phyloP scores from a whole-genome alignment of 768 basidiomycete species.

The Baorangia bicolor region DNA sequence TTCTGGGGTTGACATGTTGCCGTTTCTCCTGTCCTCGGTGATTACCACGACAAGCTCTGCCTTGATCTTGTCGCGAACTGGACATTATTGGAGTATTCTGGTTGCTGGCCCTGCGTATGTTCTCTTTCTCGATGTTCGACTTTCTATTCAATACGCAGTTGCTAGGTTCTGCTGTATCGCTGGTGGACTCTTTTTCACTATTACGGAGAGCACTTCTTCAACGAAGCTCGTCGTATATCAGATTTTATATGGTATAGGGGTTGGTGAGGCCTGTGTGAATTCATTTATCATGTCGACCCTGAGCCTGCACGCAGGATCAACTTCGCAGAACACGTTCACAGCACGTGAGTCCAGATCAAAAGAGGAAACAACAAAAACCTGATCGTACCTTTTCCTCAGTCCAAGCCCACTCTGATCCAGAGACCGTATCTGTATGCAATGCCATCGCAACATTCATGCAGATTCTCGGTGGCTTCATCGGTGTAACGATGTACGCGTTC shows the following conservation, averaged over 20 bases:
- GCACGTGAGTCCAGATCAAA: background rate
- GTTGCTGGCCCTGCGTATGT: constrained; percentile 13
- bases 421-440: constrained; percentile 4
- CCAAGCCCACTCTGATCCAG: constrained; percentile 4
- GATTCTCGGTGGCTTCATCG: constrained; percentile 14
- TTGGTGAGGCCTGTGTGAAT: background rate
- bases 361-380: background rate
- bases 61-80: constrained; percentile 9
- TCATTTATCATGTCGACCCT: background rate
- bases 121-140: background rate
- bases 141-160: background rate
- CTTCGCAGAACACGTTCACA: constrained; percentile 11
- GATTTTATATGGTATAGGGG: constrained; percentile 13
- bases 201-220: constrained; percentile 7
- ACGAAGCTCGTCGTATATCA: constrained; percentile 9
- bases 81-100: constrained; percentile 16
- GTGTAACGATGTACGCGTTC: constrained; percentile 1
- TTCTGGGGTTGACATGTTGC: constrained; percentile 24
- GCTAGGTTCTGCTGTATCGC: constrained; percentile 12
- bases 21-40: constrained; percentile 15
- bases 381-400: background rate
- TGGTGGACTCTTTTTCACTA: constrained; percentile 12
- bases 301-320: background rate
- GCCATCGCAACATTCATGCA: constrained; percentile 11
- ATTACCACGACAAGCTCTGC: constrained; percentile 8